phyloP scores from a whole-genome alignment of 1,284 basidiomycete species.

The Schizophyllum amplum region DNA sequence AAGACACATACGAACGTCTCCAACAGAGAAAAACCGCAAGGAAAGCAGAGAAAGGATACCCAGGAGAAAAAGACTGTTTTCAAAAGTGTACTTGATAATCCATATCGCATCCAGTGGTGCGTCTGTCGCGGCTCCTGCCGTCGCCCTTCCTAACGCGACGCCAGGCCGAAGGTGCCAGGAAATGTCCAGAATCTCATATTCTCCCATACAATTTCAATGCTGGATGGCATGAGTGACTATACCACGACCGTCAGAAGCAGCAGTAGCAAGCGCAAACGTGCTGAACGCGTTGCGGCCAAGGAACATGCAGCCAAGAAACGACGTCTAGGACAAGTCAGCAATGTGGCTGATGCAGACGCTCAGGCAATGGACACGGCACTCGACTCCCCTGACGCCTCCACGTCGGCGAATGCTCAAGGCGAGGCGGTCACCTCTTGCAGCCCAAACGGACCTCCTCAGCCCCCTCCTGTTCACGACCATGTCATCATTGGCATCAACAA shows the following conservation, averaged over 20 bases:
- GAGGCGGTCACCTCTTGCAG: conserved; percentile 1
- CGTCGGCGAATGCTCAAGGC: background rate
- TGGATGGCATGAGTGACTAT: conserved; percentile 43
- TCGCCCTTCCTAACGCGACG: conserved; percentile 7
- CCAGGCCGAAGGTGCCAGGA: conserved; percentile 58
- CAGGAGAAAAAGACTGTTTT: conserved; percentile 47
- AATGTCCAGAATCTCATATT: conserved; percentile 57
- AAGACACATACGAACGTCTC: conserved; percentile 40
- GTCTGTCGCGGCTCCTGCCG: conserved; percentile 10
- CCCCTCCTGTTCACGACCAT: conserved; percentile 24
- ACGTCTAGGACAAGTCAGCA: conserved; percentile 10
- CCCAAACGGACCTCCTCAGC: too few species aligned
- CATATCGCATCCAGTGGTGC: conserved; percentile 65
- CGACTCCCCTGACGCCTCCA: background rate
- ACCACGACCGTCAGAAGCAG: conserved; percentile 24
- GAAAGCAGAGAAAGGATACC: conserved; percentile 9
- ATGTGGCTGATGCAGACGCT: too few species aligned
- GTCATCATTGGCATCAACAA: conserved; percentile 71
- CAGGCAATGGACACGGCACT: background rate
- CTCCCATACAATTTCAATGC: conserved; percentile 35
- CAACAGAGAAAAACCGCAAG: conserved; percentile 47
- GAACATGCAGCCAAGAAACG: conserved; percentile 16
- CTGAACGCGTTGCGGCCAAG: conserved; percentile 4
- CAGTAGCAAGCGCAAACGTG: conserved; percentile 31
- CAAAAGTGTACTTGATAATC: conserved; percentile 63